Percentiles rank a stretch among this genome's conserved stretches.
phyloP scores from a whole-genome alignment of 495 filamentous ascomycete species.

The Hypoxylon rickii region DNA sequence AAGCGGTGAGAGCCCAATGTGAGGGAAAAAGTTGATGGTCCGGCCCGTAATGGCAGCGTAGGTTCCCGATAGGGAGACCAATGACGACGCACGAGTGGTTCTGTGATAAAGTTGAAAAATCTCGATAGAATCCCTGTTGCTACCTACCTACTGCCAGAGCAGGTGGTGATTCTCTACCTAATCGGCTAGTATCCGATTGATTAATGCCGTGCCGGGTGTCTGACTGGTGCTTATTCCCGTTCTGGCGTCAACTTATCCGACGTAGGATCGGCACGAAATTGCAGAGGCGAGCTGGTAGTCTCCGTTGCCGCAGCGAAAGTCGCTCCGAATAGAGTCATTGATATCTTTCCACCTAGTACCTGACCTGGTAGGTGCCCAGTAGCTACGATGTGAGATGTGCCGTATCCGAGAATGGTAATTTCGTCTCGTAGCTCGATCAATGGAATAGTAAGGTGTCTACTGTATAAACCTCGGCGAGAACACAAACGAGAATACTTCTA shows the following conservation, averaged over 20 bases:
- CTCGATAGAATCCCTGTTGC: slow-evolving; percentile 15
- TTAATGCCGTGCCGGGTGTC: no score
- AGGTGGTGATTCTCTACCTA: neutral
- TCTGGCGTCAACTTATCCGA: slow-evolving; percentile 15
- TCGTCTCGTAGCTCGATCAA: no score
- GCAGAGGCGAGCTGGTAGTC: slow-evolving; percentile 13
- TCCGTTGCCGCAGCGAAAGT: slow-evolving; percentile 36
- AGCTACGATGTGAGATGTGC: neutral
- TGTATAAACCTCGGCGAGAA: no score
- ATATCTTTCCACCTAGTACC: neutral
- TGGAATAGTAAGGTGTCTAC: no score
- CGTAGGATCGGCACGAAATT: slow-evolving; percentile 27
- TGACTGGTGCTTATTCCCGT: slow-evolving; percentile 31
- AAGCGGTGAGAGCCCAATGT: slow-evolving; percentile 28
- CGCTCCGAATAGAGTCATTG: slow-evolving; percentile 22
- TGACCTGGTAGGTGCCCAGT: no score
- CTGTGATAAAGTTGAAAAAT: slow-evolving; percentile 1
- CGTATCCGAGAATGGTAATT: neutral
- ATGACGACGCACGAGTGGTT: slow-evolving; percentile 2
- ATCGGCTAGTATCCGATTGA: neutral
- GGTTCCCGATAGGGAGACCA: slow-evolving; percentile 7
- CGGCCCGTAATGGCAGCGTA: slow-evolving; percentile 4
- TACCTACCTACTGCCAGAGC: neutral
- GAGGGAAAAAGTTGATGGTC: neutral
- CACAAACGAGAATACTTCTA: no score